Evolutionary conservation across 2,329 filamentous ascomycete species (phyloP), one percentile per base, ranked within the genome.

Genomic region (Nothopassalora personata): DNA sequence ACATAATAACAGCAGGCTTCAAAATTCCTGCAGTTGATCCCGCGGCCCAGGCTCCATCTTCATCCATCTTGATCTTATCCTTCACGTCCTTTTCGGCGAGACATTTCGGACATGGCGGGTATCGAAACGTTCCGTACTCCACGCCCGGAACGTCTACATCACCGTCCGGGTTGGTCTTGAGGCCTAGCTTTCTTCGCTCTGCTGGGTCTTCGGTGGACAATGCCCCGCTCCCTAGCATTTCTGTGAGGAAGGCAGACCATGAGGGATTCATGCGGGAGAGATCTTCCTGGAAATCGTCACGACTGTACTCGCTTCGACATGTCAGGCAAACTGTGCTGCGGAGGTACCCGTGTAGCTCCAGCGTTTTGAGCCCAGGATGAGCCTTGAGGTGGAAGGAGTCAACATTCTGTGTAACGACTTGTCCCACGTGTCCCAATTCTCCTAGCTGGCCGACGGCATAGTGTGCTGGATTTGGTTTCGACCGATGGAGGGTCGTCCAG

Each of bases 1-100:
- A 97, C 91, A 97, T 97, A 67, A 92, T 86, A 1, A 99, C 92
- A 0, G 90, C 90, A 3, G 94, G 94, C 71, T 97, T 97, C 57
- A 99, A 74, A 39, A 97, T 85, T 1, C 93, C 94, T 0, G 86
- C 90, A 6, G 66, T 73, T 6, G 72, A 70, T 2, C 59, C 60
- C 5, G 80, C 67, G 43, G 79, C 76, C 90, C 88, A 95, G 0
- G 91, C 93, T 0, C 93, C 93, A 55, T 97, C 91, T 1, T 71
- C 67, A 68, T 97, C 93, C 11, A 89, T 83, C 62, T 88, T 79
- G 1, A 97, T 86, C 28, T 74, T 88, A 81, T 31, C 77, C 70
- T 45, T 83, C 70, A 23, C 71, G 64, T 7, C 87, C 83, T 47
- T n/a, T 11, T 81, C 79, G 27, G 80, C 76, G 47, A 96, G 76